Conservation (phyloP, 805 yeast species). For the Candida sphagnicola region DNA sequence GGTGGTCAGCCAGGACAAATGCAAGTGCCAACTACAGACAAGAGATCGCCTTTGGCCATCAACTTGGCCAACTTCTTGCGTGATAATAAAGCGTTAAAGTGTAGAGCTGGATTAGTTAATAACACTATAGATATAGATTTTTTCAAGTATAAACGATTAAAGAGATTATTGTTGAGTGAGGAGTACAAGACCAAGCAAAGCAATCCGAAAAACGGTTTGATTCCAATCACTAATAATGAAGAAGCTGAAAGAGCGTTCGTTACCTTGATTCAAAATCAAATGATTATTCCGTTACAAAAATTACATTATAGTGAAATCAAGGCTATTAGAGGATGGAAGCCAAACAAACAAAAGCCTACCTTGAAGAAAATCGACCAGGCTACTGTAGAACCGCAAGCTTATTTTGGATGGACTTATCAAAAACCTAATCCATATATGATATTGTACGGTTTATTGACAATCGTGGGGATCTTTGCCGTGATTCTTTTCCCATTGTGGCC, state of each 20-base stretch:
- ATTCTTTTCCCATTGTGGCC: constrained; percentile 97
- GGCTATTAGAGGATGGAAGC: constrained; percentile 52
- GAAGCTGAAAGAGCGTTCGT: constrained; percentile 64
- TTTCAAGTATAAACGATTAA: constrained; percentile 81
- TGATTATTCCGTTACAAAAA: constrained; percentile 74
- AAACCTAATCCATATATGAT: constrained; percentile 66
- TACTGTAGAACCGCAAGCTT: constrained; percentile 57
- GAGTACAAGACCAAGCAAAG: constrained; percentile 57
- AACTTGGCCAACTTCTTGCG: constrained; percentile 72
- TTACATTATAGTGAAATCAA: constrained; percentile 65
- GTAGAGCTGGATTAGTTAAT: constrained; percentile 74
- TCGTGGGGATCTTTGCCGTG: constrained; percentile 59
- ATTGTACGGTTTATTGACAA: constrained; percentile 59
- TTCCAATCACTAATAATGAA: constrained; percentile 43
- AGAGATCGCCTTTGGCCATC: constrained; percentile 49
- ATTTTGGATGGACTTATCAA: constrained; percentile 80
- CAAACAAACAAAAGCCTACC: constrained; percentile 63
- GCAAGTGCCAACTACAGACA: constrained; percentile 13
- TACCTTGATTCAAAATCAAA: constrained; percentile 63
- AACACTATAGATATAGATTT: constrained; percentile 70
- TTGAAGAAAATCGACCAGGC: constrained; percentile 55
- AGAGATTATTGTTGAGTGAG: constrained; percentile 70
- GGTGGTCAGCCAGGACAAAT: constrained; percentile 6
- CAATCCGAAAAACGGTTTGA: constrained; percentile 41
- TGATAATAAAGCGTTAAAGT: constrained; percentile 63